phyloP scores from a whole-genome alignment of 2,329 filamentous ascomycete genomes.

The Clonostachys rosea region DNA sequence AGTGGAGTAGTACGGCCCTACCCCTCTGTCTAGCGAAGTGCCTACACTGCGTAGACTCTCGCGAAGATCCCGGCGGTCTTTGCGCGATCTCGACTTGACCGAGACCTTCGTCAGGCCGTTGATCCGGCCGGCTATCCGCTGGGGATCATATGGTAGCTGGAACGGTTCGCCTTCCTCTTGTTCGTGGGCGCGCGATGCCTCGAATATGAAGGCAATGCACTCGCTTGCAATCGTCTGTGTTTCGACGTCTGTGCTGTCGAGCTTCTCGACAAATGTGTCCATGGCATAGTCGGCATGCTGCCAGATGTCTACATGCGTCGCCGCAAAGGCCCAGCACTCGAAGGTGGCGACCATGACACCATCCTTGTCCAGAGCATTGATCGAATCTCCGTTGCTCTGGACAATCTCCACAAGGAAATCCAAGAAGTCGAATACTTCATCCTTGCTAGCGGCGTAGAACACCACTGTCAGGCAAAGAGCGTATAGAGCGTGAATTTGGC shows the following conservation, averaged over 20 bases:
- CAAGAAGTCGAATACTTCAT: constrained; percentile 67
- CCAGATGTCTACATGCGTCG: constrained; percentile 71
- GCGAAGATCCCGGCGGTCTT: constrained; percentile 40
- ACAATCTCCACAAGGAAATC: constrained; percentile 73
- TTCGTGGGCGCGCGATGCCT: constrained; percentile 54
- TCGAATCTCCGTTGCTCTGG: constrained; percentile 69
- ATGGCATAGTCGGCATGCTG: constrained; percentile 68
- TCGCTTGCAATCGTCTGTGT: constrained; percentile 76
- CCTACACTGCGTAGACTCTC: constrained; percentile 45
- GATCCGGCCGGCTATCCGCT: constrained; percentile 41
- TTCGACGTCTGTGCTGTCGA: constrained; percentile 66
- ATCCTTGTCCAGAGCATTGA: constrained; percentile 67
- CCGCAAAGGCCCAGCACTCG: constrained; percentile 75
- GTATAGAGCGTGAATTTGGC: constrained; percentile 66
- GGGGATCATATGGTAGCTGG: constrained; percentile 45
- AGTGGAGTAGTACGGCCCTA: constrained; percentile 50
- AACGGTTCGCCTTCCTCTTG: constrained; percentile 42
- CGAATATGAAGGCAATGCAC: constrained; percentile 79
- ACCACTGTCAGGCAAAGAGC: constrained; percentile 68
- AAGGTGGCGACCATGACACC: constrained; percentile 70
- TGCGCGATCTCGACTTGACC: constrained; percentile 44
- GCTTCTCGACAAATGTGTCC: constrained; percentile 80
- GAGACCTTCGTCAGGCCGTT: constrained; percentile 38
- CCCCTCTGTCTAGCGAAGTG: constrained; percentile 48
- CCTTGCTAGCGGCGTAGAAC: constrained; percentile 68